phyloP scores from a whole-genome alignment of 306 rosid species.

The Cicer bijugum region DNA sequence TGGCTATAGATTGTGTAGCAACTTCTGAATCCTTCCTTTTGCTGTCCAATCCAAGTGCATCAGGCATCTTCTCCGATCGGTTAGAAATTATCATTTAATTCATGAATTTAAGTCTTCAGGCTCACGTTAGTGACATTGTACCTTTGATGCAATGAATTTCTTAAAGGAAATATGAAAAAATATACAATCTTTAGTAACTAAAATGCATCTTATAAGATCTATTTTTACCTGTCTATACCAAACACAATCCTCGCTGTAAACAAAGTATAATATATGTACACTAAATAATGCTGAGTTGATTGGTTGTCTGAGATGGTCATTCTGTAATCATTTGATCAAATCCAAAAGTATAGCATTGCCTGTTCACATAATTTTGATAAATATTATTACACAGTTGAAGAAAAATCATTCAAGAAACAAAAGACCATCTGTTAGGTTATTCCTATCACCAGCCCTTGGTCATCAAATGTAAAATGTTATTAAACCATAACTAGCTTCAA shows the following conservation, averaged over 20 bases:
- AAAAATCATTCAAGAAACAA: conserved; percentile 36
- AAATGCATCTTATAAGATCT: conserved; percentile 41
- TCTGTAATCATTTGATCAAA: conserved; percentile 53
- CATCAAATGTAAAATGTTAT: conserved; percentile 18
- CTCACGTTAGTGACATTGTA: no score
- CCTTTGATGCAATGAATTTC: no score
- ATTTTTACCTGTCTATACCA: conserved; percentile 42
- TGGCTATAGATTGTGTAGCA: no score
- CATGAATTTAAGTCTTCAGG: no score
- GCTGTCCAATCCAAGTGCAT: no score
- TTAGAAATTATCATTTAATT: no score
- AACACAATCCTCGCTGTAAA: conserved; percentile 34
- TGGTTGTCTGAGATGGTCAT: conserved; percentile 38
- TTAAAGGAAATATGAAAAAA: conserved; percentile 33
- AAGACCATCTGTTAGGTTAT: background rate
- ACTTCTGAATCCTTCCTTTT: no score
- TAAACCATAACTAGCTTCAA: conserved; percentile 29
- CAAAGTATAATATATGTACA: conserved; percentile 39
- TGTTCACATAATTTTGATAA: conserved; percentile 55
- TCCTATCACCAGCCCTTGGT: background rate
- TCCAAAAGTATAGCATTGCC: conserved; percentile 96
- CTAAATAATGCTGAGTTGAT: conserved; percentile 41
- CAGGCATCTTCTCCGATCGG: no score
- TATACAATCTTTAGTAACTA: conserved; percentile 43
- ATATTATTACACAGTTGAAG: conserved; percentile 26